Conservation (phyloP, 2,329 filamentous ascomycete species). For the Fusarium denticulatum region DNA sequence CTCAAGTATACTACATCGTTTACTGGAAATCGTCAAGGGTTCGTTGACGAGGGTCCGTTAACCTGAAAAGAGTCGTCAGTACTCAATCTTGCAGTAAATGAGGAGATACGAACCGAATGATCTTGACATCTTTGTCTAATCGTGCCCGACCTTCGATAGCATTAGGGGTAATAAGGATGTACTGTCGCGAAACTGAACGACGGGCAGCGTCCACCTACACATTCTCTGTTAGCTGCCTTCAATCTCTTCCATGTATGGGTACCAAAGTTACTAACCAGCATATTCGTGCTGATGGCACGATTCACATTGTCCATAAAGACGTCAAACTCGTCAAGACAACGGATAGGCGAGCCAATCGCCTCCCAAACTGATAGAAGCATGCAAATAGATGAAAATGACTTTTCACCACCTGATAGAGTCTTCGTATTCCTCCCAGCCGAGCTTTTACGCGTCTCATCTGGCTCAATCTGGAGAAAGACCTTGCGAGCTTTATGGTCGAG, state of each 20-base stretch:
- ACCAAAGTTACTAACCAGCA: constrained; percentile 75
- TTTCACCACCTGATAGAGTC: constrained; percentile 94
- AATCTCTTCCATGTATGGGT: not conserved
- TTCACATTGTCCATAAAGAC: constrained; percentile 99
- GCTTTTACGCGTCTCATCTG: constrained; percentile 74
- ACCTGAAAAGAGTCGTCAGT: constrained; percentile 51
- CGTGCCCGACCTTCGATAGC: constrained; percentile 72
- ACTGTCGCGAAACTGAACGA: constrained; percentile 88
- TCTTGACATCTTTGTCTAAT: constrained; percentile 76
- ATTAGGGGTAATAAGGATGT: constrained; percentile 95
- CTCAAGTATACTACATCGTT: constrained; percentile 4
- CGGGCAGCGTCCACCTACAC: constrained; percentile 81
- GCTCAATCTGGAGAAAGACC: constrained; percentile 81
- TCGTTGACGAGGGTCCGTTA: constrained; percentile 69
- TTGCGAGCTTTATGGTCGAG: constrained; percentile 80
- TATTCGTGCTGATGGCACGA: constrained; percentile 88
- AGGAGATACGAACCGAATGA: constrained; percentile 69
- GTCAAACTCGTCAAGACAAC: constrained; percentile 97
- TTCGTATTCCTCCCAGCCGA: constrained; percentile 83
- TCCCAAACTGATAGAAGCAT: constrained; percentile 94
- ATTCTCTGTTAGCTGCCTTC: not conserved
- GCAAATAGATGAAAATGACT: constrained; percentile 97
- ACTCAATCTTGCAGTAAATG: not conserved
- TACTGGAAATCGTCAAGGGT: constrained; percentile 47
- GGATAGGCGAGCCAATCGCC: constrained; percentile 94